A percentile compares a stretch with the other conserved stretches of the same genome.
Conservation (phyloP, 495 filamentous ascomycete species). For the Amniculicola lignicola region DNA sequence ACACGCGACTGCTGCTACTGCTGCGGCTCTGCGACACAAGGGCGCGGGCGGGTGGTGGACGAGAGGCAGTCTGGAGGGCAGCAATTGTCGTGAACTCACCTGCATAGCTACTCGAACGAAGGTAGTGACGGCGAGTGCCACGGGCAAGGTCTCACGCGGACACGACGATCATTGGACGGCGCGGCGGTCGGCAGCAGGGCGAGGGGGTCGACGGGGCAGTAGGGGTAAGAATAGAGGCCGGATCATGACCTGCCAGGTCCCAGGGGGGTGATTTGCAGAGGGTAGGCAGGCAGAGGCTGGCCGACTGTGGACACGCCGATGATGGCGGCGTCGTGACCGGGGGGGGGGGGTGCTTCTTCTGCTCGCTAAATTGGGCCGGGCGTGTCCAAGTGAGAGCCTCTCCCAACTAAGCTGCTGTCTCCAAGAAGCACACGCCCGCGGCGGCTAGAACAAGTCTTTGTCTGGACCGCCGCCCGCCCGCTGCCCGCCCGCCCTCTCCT, state of each 20-base stretch:
- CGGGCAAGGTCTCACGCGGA: constrained; percentile 6
- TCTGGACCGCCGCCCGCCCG: no score
- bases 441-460: no score
- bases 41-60: not conserved
- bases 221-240: constrained; percentile 18
- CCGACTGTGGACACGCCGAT: no score
- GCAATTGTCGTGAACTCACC: constrained; percentile 9
- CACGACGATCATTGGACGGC: constrained; percentile 7
- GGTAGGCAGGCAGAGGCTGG: no score
- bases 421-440: no score
- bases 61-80: not conserved
- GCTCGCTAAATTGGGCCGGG: no score
- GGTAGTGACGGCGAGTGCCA: constrained; percentile 10
- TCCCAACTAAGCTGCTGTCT: not conserved
- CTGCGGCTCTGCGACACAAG: no score
- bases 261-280: not conserved
- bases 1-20: no score
- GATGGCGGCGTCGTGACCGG: no score
- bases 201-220: not conserved
- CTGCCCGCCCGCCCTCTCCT: no score
- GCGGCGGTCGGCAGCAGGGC: not conserved
- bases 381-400: no score
- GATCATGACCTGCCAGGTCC: constrained; percentile 8
- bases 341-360: no score
- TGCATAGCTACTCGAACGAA: constrained; percentile 21